Evolutionary conservation across 345 rosid species (phyloP), one percentile per base, ranked within the genome.

Genomic region (Salix purpurea): DNA sequence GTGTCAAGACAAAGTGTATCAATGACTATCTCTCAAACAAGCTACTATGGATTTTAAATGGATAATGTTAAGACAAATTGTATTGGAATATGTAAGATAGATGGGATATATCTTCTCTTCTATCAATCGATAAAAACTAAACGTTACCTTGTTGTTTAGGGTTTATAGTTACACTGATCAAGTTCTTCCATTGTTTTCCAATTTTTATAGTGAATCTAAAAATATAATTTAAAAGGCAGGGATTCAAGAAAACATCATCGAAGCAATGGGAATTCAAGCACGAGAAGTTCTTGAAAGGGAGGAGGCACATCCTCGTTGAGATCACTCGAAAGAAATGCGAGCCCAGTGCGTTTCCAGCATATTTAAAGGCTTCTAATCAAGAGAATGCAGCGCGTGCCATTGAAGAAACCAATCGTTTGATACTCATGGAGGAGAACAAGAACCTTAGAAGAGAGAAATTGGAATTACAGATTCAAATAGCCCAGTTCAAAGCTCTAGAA

Each of bases 201-300:
- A 0, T 9, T n/a, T 56, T 9, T 56, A n/a, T 8, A 56, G 64
- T 23, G 64, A 58, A 23, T 58, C 64, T 58, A 58, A n/a, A n/a
- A 24, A 12, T 23, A 1, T 36, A 32, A 37, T 34, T 71, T 50
- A 30, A 70, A 71, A 40, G 44, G 73, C 82, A 89, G 93, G 91
- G 93, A 74, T 89, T 89, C 86, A 89, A 88, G 91, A 89, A 89
- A 79, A 85, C 84, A 64, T 80, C 91, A 2, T 73, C 89, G 0
- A 87, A 86, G 61, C 72, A 65, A 34, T 89, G 93, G 91, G 93
- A 89, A 60, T 89, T 89, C 74, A 86, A 78, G 88, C 90, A 89
- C 32, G 91, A 85, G 52, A 89, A 85, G 72, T 89, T 89, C 58
- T 76, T 18, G 62, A 89, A 68, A 62, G 93, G 93, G 0, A 73